phyloP scores from a whole-genome alignment of 139 green algal species.

The Mesotaenium endlicherianum region DNA sequence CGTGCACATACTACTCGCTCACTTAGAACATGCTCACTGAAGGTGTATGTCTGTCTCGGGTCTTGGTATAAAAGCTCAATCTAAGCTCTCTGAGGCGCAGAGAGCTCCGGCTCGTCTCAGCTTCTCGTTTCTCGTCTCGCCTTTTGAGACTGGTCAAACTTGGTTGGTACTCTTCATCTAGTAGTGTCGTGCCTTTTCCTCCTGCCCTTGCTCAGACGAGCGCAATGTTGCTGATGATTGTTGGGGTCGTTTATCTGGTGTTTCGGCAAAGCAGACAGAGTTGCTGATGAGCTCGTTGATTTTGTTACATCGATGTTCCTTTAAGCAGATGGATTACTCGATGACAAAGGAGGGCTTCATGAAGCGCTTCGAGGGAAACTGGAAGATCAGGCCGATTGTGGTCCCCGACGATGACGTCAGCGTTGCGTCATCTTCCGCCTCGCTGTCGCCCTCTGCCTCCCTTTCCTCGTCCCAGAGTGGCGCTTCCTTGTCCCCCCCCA shows the following conservation, averaged over 20 bases:
- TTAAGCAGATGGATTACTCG: conserved; percentile 57
- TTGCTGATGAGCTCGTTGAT: not conserved
- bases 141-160: not conserved
- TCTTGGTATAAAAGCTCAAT: no score
- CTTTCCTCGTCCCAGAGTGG: no score
- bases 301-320: not conserved
- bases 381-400: conserved; percentile 24
- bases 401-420: no score
- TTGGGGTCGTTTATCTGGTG: not conserved
- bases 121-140: not conserved
- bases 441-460: no score
- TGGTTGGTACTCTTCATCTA: not conserved
- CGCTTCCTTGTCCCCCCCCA: no score
- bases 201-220: not conserved
- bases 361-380: conserved; percentile 58
- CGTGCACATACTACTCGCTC: no score
- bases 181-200: not conserved
- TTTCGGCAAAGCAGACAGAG: not conserved
- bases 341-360: conserved; percentile 61
- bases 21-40: no score
- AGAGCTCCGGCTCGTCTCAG: no score
- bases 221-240: not conserved
- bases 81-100: no score
- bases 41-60: no score
- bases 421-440: no score